A percentile compares a stretch with the other conserved stretches of the same genome.
phyloP scores from a whole-genome alignment of 2,329 filamentous ascomycete genomes.

The Penicillium sp. region DNA sequence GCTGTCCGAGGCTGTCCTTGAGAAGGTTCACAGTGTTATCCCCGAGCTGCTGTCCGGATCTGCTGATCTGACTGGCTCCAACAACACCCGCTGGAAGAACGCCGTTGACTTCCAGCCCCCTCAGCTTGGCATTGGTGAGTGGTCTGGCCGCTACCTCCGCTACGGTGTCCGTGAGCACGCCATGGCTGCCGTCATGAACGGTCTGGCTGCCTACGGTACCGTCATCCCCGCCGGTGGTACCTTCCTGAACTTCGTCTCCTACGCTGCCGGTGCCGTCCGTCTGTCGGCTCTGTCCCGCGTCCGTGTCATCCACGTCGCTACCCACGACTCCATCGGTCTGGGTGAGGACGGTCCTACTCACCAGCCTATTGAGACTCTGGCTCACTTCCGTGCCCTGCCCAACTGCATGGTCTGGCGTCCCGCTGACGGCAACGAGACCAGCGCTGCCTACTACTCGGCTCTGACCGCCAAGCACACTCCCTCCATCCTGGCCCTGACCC shows the following conservation, averaged over 20 bases:
- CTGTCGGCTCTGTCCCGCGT: constrained; percentile 89
- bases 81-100: constrained; percentile 97
- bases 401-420: constrained; percentile 99
- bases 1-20: constrained; percentile 89
- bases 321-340: constrained; percentile 98
- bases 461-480: constrained; percentile 88
- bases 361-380: constrained; percentile 97
- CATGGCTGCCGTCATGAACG: constrained; percentile 60
- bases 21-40: constrained; percentile 78
- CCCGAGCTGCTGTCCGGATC: constrained; percentile 95
- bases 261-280: constrained; percentile 92
- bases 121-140: constrained; percentile 80
- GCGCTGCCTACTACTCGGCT: constrained; percentile 94
- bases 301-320: constrained; percentile 92
- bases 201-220: constrained; percentile 91
- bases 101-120: constrained; percentile 97
- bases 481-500: constrained; percentile 89
- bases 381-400: constrained; percentile 96
- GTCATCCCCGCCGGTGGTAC: constrained; percentile 92
- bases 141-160: constrained; percentile 77
- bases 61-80: constrained; percentile 96
- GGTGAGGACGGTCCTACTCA: constrained; percentile 98
- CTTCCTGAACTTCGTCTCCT: constrained; percentile 99
- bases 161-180: constrained; percentile 56
- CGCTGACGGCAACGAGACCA: constrained; percentile 97